Evolutionary conservation across 129 eudicot genomes (phyloP), one percentile per base, ranked within the genome.

Genomic region (Smallanthus sonchifolius): DNA sequence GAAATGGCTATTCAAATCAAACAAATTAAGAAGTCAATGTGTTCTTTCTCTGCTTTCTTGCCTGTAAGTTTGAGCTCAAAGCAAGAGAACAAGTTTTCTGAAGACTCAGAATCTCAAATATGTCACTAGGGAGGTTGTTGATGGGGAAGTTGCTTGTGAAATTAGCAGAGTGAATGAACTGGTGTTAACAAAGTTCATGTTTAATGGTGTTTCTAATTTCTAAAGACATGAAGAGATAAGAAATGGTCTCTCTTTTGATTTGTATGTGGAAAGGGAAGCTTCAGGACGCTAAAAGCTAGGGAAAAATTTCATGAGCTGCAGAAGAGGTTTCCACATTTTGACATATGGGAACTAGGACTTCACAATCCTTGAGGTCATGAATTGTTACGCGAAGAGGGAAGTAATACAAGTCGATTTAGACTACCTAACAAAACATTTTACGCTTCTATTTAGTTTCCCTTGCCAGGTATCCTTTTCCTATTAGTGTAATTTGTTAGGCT

Each of bases 261-360:
- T 94, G 87, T 70, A 97, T 88, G 36, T 86, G 93, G 97, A 96
- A 88, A 79, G 98, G 86, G 75, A 90, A 88, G 77, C 92, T 90
- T 79, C 84, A 84, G 78, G 92, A 93, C 59, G 90, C 98, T 81
- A 78, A 75, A 93, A 93, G 85, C 96, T 30, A 84, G 95, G 54
- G 91, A 88, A 36, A 96, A 90, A 59, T 45, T 45, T 45, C n/a
- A 45, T 45, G 0, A 45, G 51, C 51, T 45, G 24, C 56, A 49
- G 56, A 49, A 49, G 56, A 49, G 8, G 19, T 49, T 49, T 49
- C 17, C 19, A 49, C 9, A 15, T 15, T 49, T 49, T 15, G 24
- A 49, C 56, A 14, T 15, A 49, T 16, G 13, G 13, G 40, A 37
- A 1, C 1, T 37, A 2, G 6, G 2, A 2, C 13, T 1, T 5